A percentile compares a stretch with the other conserved stretches of the same genome.
These are phyloP conservation scores for Suillus sp. DNA, from an alignment of 768 basidiomycete genomes.

Conservation along the genomic window DNA sequence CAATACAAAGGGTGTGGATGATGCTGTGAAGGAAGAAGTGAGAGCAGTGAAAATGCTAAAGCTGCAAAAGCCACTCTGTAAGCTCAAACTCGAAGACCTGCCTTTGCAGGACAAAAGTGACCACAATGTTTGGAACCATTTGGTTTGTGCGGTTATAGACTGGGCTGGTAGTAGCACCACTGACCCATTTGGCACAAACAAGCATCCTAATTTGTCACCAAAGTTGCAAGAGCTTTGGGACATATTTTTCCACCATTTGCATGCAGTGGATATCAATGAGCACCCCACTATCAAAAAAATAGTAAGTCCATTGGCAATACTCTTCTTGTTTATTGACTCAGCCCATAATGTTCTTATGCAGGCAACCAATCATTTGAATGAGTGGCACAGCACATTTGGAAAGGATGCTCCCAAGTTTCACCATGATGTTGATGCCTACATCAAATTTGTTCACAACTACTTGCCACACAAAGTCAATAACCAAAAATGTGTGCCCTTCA, in stretches of 20 bases:
- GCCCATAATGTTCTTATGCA: too few species aligned
- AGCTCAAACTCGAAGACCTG: background rate
- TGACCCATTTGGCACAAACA: slow-evolving; percentile 6
- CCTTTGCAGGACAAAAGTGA: slow-evolving; percentile 4
- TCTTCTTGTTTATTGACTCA: too few species aligned
- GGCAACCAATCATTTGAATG: background rate
- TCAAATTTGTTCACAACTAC: background rate
- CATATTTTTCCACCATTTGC: background rate
- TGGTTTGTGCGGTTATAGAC: background rate
- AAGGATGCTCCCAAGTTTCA: background rate
- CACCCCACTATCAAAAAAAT: background rate
- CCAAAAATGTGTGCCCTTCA: background rate
- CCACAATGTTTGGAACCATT: background rate
- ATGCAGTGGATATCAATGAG: background rate
- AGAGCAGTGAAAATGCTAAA: background rate
- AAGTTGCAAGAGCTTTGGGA: background rate
- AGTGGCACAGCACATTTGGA: background rate
- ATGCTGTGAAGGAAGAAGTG: background rate
- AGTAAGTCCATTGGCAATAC: too few species aligned
- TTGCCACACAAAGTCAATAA: background rate
- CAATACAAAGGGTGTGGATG: background rate
- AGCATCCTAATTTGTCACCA: background rate
- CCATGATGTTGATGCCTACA: background rate
- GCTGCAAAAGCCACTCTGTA: background rate
- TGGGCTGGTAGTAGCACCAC: slow-evolving; percentile 3